Evolutionary conservation across 257 asterid genomes (phyloP), one percentile per base, ranked within the genome.

Genomic region (Fraxinus americana): DNA sequence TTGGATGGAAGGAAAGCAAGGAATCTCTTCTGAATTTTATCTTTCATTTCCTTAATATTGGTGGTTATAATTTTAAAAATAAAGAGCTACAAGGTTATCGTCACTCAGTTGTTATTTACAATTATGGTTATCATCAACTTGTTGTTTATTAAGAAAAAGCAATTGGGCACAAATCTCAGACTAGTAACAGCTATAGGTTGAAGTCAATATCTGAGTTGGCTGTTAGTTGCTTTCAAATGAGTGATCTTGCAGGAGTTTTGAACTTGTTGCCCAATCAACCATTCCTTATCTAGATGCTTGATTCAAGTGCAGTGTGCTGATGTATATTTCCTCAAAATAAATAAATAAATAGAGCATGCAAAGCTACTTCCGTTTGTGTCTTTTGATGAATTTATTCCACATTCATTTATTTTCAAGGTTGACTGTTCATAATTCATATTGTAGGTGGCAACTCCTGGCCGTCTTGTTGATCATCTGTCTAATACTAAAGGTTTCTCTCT

Each of bases 381-480:
- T 70, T 38, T 32, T 17, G 48, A 74, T 34, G 16, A 65, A 48
- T 35, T 57, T 48, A 57, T 38, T 70, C 7, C 61, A 27, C 25
- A 16, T 65, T 43, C 6, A 16, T 52, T 67, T 57, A 21, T 19
- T 9, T 36, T 21, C 14, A 34, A 52, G 35, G 16, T 19, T 36
- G 41, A 36, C 41, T 36, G 41, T 36, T 13, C 67, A 57, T n/a
- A 13, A 61, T 61, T 61, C 66, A 19, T 77, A 32, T 69, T 86
- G 69, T 75, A 95, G 99, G 98, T 93, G 77, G 99, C 98, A 78
- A 93, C 99, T 16, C 99, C 99, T 84, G 99, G 98, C 7, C 98
- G 97, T 59, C 92, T 95, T 72, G 77, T 91, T 36, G 97, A 95
- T 88, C 99, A 95, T 86, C 97, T 95, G 45, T 82, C 98, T 67